Evolutionary conservation across 306 rosid genomes (phyloP), one percentile per base, ranked within the genome.

Genomic region (Prosopis cineraria): DNA sequence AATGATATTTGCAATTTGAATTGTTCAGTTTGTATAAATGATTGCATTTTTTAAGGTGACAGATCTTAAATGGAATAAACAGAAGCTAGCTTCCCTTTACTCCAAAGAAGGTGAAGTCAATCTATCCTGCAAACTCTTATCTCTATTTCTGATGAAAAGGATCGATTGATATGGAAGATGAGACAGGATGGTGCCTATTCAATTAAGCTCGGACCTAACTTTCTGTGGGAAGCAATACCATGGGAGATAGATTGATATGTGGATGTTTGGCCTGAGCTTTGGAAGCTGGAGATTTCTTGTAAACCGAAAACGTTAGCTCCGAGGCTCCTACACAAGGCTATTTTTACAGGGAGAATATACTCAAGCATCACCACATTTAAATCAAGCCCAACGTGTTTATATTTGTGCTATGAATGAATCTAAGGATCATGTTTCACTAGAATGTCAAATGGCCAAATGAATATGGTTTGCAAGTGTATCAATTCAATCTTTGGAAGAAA

Each of bases 1-100:
- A 41, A 2, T 69, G 43, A 75, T n/a, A 10, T 48, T 59, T 16
- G 59, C 33, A 31, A 81, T 81, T 55, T 55, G 64, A 29, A 39
- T 22, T 11, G 68, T 16, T 25, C 70, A 73, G 33, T 78, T 25
- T 19, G 62, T 22, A 33, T 20, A 31, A 68, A 20, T 67, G 31
- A 24, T 58, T 14, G 37, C 10, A 40, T n/a, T 31, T 1, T 30
- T 16, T 41, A 36, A 25, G 25, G 29, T 52, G 59, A 29, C 59
- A 20, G 13, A 52, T 20, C 27, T 45, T 1, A 45, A 45, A 45
- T 45, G 6, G n/a, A n/a, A 4, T 7, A 45, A 16, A 45, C 52
- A 45, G 20, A 45, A 45, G 52, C 20, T 45, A 45, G 52, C 52
- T 16, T 45, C 20, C 7, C 1, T 45, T 45, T 16, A 45, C n/a